Base-by-base conservation (phyloP, 352 stramenopile genomes). In the Thalassiosira allenii region DNA sequence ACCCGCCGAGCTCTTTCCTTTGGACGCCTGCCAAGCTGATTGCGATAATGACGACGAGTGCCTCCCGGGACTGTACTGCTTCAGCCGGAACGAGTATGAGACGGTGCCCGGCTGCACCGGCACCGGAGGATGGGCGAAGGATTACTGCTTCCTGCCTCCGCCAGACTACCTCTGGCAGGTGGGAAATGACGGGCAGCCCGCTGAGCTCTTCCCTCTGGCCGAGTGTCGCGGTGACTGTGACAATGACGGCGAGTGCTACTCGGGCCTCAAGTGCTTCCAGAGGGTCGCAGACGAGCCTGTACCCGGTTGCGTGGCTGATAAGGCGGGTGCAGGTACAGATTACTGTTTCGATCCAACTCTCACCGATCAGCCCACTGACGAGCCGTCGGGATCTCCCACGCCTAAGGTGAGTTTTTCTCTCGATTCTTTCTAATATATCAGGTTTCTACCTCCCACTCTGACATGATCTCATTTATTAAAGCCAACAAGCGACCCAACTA, bases 171-270 rank as follows among this genome's bases (percentile, higher is more conserved):
- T n/a, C n/a, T n/a, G n/a, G n/a, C n/a, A n/a, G n/a, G n/a, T n/a
- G n/a, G n/a, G n/a, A n/a, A n/a, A n/a, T n/a, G n/a, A n/a, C n/a
- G n/a, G n/a, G n/a, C n/a, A n/a, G n/a, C n/a, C n/a, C n/a, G n/a
- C 34, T 34, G 43, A 51, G n/a, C 37, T 62, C 29, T 71, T 73
- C 49, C 83, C 73, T 67, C 72, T 93, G 43, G 47, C 77, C 20
- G 57, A 70, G 30, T 92, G 87, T 73, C 57, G 83, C 69, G 72
- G 77, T 22, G 75, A 89, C 47, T 90, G 84, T 53, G 74, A 91
- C 34, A 80, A 25, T 37, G 63, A 86, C 53, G 22, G 25, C n/a
- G 30, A 89, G 17, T 89, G 83, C 43, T 33, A 2, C 17, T 32
- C 44, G 29, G 75, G 82, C 14, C 59, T 89, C 34, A 64, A 80